phyloP scores from a whole-genome alignment of 306 rosid species.

The Quercus glauca region DNA sequence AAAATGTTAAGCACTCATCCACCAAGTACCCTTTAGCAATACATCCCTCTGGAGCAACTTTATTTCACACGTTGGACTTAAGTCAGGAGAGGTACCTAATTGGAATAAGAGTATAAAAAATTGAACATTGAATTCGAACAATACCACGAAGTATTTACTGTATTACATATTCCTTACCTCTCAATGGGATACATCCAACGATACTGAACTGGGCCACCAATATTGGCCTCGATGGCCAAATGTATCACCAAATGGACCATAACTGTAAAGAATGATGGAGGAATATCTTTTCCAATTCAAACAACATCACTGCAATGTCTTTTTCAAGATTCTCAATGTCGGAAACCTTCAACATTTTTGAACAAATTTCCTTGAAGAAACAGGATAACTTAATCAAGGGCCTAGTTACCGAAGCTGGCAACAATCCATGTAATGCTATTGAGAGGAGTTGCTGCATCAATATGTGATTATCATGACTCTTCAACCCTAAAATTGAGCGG shows the following conservation, averaged over 20 bases:
- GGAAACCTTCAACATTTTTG: neutral
- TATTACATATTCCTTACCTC: neutral
- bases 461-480: neutral
- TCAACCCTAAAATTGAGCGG: neutral
- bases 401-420: no score
- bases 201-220: no score
- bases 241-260: neutral
- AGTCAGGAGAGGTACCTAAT: neutral
- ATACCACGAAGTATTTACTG: no score
- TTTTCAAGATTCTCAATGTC: no score
- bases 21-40: no score
- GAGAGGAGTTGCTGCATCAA: no score
- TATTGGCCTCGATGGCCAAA: neutral
- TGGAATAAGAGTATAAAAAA: neutral
- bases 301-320: neutral
- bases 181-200: neutral
- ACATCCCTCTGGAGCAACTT: no score
- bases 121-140: no score
- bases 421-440: no score
- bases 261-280: neutral
- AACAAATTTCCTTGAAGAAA: neutral
- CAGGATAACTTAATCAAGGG: neutral
- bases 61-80: neutral
- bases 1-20: neutral
- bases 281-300: neutral